phyloP scores from a whole-genome alignment of 1,284 basidiomycete genomes.

The Apiotrichum veenhuisii region DNA sequence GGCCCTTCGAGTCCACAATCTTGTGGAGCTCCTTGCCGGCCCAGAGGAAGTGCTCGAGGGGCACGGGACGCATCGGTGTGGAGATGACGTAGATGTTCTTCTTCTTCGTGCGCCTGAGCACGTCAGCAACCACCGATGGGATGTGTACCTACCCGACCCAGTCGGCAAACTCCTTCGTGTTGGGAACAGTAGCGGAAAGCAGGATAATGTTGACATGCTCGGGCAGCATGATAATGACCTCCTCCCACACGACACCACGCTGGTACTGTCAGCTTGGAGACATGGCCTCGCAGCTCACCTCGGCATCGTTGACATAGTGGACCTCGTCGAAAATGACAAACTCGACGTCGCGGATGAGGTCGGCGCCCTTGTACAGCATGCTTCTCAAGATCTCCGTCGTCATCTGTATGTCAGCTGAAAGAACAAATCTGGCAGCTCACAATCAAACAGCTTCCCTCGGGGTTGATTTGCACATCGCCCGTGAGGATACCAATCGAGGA shows the following conservation, averaged over 20 bases:
- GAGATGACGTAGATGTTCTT: conserved; percentile 99
- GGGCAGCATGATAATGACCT: conserved; percentile 98
- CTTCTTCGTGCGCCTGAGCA: conserved; percentile 85
- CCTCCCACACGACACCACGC: conserved; percentile 98
- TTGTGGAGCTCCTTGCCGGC: conserved; percentile 87
- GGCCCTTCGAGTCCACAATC: conserved; percentile 80
- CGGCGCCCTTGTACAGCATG: conserved; percentile 98
- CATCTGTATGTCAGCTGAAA: conserved; percentile 54
- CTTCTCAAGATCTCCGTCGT: conserved; percentile 98
- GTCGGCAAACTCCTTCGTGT: conserved; percentile 96
- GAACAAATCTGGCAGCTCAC: conserved; percentile 44
- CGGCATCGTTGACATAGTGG: conserved; percentile 98
- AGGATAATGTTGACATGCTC: conserved; percentile 96
- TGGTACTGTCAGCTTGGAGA: too few relatives aligned
- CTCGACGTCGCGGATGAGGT: conserved; percentile 96
- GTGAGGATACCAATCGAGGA: conserved; percentile 93
- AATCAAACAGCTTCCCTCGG: conserved; percentile 93
- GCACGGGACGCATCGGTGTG: conserved; percentile 92
- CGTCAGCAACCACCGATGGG: conserved; percentile 7
- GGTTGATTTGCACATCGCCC: conserved; percentile 98
- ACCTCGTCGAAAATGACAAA: conserved; percentile 99
- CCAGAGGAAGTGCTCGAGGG: conserved; percentile 94
- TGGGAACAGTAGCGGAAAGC: conserved; percentile 95
- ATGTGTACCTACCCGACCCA: conserved; percentile 85
- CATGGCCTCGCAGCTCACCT: conserved; percentile 58